Conservation (phyloP, 805 yeast genomes). For the Suhomyces xylopsoci region DNA sequence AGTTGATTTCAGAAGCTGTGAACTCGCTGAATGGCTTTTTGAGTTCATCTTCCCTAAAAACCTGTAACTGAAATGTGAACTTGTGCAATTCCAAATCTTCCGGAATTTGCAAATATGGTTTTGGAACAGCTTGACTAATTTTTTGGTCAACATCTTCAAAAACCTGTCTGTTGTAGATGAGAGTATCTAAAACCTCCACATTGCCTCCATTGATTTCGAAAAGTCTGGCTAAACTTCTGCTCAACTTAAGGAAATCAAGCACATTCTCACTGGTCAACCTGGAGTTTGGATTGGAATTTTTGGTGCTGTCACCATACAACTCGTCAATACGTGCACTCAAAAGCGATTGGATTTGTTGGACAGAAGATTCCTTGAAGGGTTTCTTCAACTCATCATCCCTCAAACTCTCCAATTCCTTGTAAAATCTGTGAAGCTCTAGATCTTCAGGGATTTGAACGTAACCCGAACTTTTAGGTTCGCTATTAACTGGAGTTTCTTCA, state of each 20-base stretch:
- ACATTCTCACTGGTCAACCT: slow-evolving; percentile 13
- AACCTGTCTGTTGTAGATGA: slow-evolving; percentile 38
- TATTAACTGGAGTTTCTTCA: not conserved
- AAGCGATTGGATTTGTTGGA: slow-evolving; percentile 12
- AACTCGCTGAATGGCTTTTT: slow-evolving; percentile 6
- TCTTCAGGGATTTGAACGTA: slow-evolving; percentile 18
- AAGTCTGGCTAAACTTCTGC: slow-evolving; percentile 19
- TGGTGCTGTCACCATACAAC: slow-evolving; percentile 7
- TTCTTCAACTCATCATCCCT: slow-evolving; percentile 9
- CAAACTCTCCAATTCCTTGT: slow-evolving; percentile 18
- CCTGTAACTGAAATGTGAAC: slow-evolving; percentile 15
- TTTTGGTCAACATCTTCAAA: not conserved
- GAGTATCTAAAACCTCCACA: slow-evolving; percentile 54
- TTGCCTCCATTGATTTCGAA: slow-evolving; percentile 56
- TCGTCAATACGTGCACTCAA: slow-evolving; percentile 17
- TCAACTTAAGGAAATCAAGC: slow-evolving; percentile 15
- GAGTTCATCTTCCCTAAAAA: slow-evolving; percentile 13
- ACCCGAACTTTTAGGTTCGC: not conserved
- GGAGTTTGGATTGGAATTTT: slow-evolving; percentile 9
- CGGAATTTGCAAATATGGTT: slow-evolving; percentile 16
- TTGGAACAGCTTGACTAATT: not conserved
- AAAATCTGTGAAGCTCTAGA: slow-evolving; percentile 13
- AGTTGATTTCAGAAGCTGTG: slow-evolving; percentile 12
- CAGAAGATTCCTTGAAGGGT: slow-evolving; percentile 7
- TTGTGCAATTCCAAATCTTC: slow-evolving; percentile 16